Conservation (phyloP, 345 rosid species). For the Kernera saxatilis region DNA sequence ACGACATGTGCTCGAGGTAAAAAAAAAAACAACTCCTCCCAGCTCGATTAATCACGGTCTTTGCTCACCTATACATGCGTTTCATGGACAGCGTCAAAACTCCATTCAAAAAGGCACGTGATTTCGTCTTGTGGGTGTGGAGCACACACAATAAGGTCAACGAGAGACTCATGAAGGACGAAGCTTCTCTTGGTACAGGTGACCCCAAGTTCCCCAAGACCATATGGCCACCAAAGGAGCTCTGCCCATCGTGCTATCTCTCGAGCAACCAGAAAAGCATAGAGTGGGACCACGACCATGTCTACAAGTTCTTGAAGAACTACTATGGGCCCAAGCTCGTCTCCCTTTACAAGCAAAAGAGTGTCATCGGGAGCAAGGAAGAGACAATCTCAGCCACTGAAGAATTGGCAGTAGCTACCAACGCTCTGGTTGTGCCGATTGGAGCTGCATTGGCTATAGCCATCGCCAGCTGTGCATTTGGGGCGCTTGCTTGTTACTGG, state of each 20-base stretch:
- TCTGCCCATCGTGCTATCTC: slow-evolving; percentile 66
- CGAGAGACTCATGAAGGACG: slow-evolving; percentile 70
- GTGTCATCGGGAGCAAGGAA: slow-evolving; percentile 34
- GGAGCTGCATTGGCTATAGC: slow-evolving; percentile 99
- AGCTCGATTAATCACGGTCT: neutral
- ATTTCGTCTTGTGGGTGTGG: slow-evolving; percentile 92
- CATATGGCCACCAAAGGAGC: slow-evolving; percentile 90
- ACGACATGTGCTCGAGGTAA: slow-evolving; percentile 84
- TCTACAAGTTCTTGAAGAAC: slow-evolving; percentile 58
- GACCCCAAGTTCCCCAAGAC: slow-evolving; percentile 94
- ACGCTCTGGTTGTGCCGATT: slow-evolving; percentile 76
- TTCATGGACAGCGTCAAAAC: slow-evolving; percentile 49
- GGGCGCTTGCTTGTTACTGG: slow-evolving; percentile 99
- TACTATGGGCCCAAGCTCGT: slow-evolving; percentile 67
- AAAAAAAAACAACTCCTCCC: neutral
- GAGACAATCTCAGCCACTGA: slow-evolving; percentile 35
- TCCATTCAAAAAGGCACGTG: slow-evolving; percentile 69
- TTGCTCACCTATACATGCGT: neutral
- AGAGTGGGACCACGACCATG: slow-evolving; percentile 66
- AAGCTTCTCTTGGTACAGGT: slow-evolving; percentile 67
- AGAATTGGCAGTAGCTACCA: slow-evolving; percentile 58
- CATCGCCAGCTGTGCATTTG: slow-evolving; percentile 92
- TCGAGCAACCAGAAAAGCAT: slow-evolving; percentile 29
- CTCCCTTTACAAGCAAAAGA: slow-evolving; percentile 64
- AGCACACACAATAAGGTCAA: slow-evolving; percentile 83